Evolutionary conservation across 257 asterid genomes (phyloP).

Genomic region (Solanum ossicruentum): DNA sequence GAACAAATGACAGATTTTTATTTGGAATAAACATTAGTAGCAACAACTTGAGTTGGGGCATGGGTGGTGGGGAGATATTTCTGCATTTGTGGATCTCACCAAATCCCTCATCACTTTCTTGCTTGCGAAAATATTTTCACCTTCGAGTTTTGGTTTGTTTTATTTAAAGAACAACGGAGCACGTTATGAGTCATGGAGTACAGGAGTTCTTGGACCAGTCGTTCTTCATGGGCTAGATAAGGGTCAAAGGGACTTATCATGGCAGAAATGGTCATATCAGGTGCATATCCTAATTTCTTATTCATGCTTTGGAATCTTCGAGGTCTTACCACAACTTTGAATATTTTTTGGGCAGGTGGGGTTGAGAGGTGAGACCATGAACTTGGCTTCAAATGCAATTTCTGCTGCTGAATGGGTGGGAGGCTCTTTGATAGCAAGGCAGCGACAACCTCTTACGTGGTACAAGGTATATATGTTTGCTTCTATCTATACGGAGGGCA

Average conservation of each 20-base stretch:
- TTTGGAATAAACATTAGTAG: background rate
- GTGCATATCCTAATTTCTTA: conserved; percentile 13
- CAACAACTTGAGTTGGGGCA: background rate
- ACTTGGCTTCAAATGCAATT: conserved; percentile 41
- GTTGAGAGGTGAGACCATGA: conserved; percentile 71
- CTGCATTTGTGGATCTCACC: background rate
- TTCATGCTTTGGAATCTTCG: background rate
- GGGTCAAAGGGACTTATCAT: conserved; percentile 57
- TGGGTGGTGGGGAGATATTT: background rate
- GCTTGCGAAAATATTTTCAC: background rate
- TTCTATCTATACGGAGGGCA: background rate
- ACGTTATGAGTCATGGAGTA: conserved; percentile 54
- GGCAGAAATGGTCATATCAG: conserved; percentile 94
- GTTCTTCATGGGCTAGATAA: conserved; percentile 49
- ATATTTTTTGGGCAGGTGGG: conserved; percentile 39
- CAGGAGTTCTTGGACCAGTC: conserved; percentile 88
- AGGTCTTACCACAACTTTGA: background rate
- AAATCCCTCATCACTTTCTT: background rate
- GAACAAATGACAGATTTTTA: background rate
- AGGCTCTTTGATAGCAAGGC: conserved; percentile 28
- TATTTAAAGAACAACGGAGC: conserved; percentile 55
- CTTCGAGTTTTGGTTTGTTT: background rate
- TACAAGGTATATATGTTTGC: conserved; percentile 47
- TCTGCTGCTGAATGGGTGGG: conserved; percentile 54
- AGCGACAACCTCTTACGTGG: conserved; percentile 75